phyloP scores from a whole-genome alignment of 345 rosid species.

The Gossypium stocksii region DNA sequence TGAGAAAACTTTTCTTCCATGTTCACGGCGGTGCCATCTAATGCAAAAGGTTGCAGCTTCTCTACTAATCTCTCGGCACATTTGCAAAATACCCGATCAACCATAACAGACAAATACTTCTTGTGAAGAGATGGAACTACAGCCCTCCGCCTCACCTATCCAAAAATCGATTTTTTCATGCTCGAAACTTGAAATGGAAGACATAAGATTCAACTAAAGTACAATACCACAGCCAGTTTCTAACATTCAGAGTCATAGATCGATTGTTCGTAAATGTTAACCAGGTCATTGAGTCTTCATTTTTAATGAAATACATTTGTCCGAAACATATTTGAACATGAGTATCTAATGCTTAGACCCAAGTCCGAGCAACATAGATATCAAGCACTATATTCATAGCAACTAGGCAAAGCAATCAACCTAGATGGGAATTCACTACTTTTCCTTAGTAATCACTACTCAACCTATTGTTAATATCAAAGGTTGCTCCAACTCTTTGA shows the following conservation, averaged over 20 bases:
- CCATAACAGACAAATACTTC: slow-evolving; percentile 85
- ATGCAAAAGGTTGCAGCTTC: slow-evolving; percentile 62
- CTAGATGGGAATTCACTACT: neutral
- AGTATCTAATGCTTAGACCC: neutral
- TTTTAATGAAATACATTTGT: neutral
- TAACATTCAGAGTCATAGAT: neutral
- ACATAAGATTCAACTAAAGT: neutral
- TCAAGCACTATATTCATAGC: neutral
- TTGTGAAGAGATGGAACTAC: slow-evolving; percentile 93
- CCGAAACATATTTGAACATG: neutral
- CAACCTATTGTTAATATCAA: neutral
- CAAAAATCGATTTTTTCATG: slow-evolving; percentile 15
- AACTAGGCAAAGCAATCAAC: slow-evolving; percentile 2
- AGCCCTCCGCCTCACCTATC: slow-evolving; percentile 80
- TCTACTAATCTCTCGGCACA: slow-evolving; percentile 91
- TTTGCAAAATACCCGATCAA: slow-evolving; percentile 82
- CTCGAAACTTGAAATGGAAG: slow-evolving; percentile 6
- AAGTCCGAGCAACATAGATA: neutral
- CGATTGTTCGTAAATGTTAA: neutral
- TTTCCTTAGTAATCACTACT: neutral
- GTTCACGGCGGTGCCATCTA: slow-evolving; percentile 72
- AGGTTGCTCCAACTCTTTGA: neutral
- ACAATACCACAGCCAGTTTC: neutral
- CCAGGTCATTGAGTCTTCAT: neutral
- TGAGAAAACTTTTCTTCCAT: slow-evolving; percentile 94